A percentile compares a stretch with the other conserved stretches of the same genome.
phyloP scores from a whole-genome alignment of 306 rosid genomes.

The Quercus rubra region DNA sequence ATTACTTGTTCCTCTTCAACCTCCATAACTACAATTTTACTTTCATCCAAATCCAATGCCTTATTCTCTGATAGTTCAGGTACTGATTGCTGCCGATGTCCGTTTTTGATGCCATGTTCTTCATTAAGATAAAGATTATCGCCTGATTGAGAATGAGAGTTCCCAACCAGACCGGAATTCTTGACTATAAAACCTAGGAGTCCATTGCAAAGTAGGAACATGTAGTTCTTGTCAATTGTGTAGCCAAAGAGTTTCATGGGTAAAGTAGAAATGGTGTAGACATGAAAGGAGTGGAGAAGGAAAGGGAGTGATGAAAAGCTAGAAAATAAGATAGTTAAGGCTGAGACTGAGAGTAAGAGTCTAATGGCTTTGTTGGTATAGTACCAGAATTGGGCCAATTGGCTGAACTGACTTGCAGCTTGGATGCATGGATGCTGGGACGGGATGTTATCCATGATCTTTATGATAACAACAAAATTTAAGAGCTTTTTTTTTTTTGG shows the following conservation, averaged over 20 bases:
- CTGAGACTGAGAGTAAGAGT: constrained; percentile 35
- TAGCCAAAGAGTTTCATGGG: constrained; percentile 27
- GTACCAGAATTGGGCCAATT: background rate
- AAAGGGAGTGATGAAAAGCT: constrained; percentile 25
- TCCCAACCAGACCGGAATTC: constrained; percentile 35
- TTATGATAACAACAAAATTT: background rate
- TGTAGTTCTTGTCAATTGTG: constrained; percentile 42
- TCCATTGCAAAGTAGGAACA: constrained; percentile 69
- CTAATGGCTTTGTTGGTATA: constrained; percentile 26
- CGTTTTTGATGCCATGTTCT: background rate
- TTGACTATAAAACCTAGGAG: constrained; percentile 44
- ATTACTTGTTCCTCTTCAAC: constrained; percentile 11
- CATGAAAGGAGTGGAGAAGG: constrained; percentile 23
- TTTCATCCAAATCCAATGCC: background rate
- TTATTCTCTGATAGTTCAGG: background rate
- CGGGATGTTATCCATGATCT: constrained; percentile 7
- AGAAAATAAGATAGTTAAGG: constrained; percentile 25
- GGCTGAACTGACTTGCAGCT: background rate
- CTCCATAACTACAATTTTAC: background rate
- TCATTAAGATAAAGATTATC: background rate
- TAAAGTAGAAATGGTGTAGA: constrained; percentile 11
- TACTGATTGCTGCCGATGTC: background rate
- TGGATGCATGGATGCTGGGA: background rate
- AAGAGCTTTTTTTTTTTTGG: background rate
- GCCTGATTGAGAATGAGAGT: constrained; percentile 25